Evolutionary conservation across 768 basidiomycete species (phyloP), one percentile per base, ranked within the genome.

Genomic region (Mycena polygramma): DNA sequence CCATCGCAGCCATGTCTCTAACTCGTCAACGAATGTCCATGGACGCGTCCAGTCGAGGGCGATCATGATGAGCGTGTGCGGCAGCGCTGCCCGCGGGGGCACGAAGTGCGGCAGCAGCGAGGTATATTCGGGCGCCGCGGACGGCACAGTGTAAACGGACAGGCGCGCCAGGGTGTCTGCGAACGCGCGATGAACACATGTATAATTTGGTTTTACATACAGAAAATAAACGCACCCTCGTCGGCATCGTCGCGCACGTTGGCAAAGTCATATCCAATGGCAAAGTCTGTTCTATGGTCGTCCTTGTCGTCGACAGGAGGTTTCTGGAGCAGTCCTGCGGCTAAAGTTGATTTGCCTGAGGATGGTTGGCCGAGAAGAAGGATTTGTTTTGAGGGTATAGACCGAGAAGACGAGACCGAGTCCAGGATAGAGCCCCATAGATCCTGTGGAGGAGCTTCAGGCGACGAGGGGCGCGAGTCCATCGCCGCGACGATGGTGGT

Each of bases 1-100:
- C 94, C 96, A 96, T 54, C 78, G 81, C 55, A 99, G 81, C 97
- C 97, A 99, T 54, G 83, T 87, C 70, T 93, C 84, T 13, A 99
- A 81, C 75, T 98, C 93, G 17, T 92, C 89, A 2, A 98, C 83
- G 79, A 99, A 99, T 1, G 91, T 89, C 90, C 95, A 97, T 1
- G 97, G 97, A 73, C 89, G 89, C 74, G 96, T 97, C 97, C 98
- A 99, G 79, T 99, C 97, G 13, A 99, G 83, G 0, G 92, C 90
- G 74, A 99, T 93, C 76, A 98, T 82, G 53, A 96, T 89, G 37
- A 94, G 83, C 0, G 93, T 92, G 71, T 94, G 91, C 4, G 88
- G 87, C 15, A 95, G 80, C 8, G 89, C 83, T 36, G 87, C 82
- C 66, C 89, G 85, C 1, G 95, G 91, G 1, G 94, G 93, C 30